phyloP scores from a whole-genome alignment of 768 basidiomycete genomes.

The Coprinellus micaceus region DNA sequence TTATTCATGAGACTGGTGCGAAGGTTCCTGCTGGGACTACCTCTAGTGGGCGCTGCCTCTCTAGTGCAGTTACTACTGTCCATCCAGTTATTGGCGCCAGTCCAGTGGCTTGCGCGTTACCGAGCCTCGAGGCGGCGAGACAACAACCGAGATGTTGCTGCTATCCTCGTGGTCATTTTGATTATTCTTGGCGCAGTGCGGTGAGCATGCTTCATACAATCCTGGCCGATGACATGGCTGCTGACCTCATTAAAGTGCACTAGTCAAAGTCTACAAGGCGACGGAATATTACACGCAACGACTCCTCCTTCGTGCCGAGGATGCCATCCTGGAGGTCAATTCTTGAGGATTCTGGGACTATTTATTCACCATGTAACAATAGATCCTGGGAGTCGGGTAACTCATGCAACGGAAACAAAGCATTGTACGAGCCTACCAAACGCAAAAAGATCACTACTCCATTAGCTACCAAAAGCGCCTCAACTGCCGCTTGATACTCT shows the following conservation, averaged over 20 bases:
- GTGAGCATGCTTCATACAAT: slow-evolving; percentile 31
- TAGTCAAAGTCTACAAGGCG: slow-evolving; percentile 64
- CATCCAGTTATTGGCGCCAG: slow-evolving; percentile 58
- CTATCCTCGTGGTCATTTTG: slow-evolving; percentile 60
- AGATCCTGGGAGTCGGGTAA: not conserved
- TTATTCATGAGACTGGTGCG: slow-evolving; percentile 55
- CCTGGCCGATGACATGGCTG: not conserved
- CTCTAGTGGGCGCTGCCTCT: slow-evolving; percentile 73
- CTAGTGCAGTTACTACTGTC: slow-evolving; percentile 69
- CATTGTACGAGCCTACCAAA: not conserved
- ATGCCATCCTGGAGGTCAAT: slow-evolving; percentile 75
- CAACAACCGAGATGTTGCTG: slow-evolving; percentile 58
- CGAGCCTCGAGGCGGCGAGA: slow-evolving; percentile 53
- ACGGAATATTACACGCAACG: slow-evolving; percentile 59
- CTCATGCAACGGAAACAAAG: not conserved
- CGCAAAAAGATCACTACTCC: not conserved
- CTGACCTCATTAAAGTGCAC: slow-evolving; percentile 44
- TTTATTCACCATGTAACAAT: not conserved
- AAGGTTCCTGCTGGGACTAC: slow-evolving; percentile 74
- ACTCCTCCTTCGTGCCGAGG: slow-evolving; percentile 67
- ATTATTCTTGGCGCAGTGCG: slow-evolving; percentile 60
- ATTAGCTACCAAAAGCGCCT: slow-evolving; percentile 61
- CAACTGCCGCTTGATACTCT: slow-evolving; percentile 67
- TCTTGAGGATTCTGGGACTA: slow-evolving; percentile 19
- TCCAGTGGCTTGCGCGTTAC: slow-evolving; percentile 69